Evolutionary conservation across 305 asterid species (phyloP), one percentile per base, ranked within the genome.

Genomic region (Fraxinus nigra): DNA sequence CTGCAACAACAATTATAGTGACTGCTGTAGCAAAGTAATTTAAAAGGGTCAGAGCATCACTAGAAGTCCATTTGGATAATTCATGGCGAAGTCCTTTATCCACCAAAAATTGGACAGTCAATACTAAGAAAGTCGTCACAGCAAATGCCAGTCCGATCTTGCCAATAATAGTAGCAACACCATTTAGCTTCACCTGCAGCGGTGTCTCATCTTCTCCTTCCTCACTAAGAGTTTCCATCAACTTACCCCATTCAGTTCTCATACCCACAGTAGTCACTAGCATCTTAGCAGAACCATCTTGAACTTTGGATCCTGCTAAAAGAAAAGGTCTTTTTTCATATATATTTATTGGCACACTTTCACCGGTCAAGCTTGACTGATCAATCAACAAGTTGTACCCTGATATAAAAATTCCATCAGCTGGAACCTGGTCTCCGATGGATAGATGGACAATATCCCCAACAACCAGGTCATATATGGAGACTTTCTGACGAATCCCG

Each of bases 241-340:
- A 81, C 88, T 97, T 97, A 75, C 98, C 99, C 99, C 99, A 94
- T 89, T 97, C 98, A 61, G 99, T 94, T 87, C 97, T 92, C 99
- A 97, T 97, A 67, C 99, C 98, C 87, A 97, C 99, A 37, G 98
- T 92, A 37, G 96, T 92, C 78, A 97, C 98, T 79, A 97, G 86
- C 99, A 97, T 97, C 86, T 90, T 97, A 83, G 88, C 98, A 6
- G 95, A 90, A 37, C 99, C 98, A 79, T 94, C 93, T 85, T 92
- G 98, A 81, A 96, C 99, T 87, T 93, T 91, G 7, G 92, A 84
- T 77, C 99, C 99, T 0, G 98, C 88, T 75, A 94, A 85, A 85
- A 97, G 94, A 82, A 97, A 94, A 0, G 99, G 99, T 72, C 93
- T 91, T 84, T 93, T 92, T 78, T 86, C 97, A 76, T 83, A 24